phyloP scores from a whole-genome alignment of 306 rosid genomes.

The Quercus wislizeni region DNA sequence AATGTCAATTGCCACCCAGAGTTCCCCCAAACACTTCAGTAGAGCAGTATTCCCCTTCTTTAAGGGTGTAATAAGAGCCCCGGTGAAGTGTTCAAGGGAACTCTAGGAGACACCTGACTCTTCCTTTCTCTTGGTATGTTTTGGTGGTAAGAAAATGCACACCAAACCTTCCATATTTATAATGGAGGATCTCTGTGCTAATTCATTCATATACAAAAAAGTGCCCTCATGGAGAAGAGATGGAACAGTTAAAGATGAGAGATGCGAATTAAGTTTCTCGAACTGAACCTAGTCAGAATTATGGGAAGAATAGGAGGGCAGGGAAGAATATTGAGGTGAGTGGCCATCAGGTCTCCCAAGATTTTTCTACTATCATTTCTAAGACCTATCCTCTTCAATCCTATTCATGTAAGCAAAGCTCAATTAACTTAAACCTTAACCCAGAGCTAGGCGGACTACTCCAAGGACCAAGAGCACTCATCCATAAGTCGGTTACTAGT shows the following conservation, averaged over 20 bases:
- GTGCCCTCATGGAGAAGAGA: background rate
- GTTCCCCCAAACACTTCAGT: slow-evolving; percentile 58
- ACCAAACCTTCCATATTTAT: background rate
- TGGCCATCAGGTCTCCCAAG: background rate
- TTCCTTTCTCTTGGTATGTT: background rate
- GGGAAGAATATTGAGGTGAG: background rate
- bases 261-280: background rate
- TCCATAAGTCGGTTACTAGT: too few species aligned
- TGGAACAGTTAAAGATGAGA: background rate
- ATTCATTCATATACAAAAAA: background rate
- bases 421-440: background rate
- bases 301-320: background rate
- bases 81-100: slow-evolving; percentile 51
- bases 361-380: background rate
- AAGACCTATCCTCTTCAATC: slow-evolving; percentile 11
- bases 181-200: background rate
- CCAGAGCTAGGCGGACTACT: too few species aligned
- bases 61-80: background rate
- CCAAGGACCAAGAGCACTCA: too few species aligned
- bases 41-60: background rate
- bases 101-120: slow-evolving; percentile 36
- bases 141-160: background rate
- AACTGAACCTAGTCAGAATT: slow-evolving; percentile 34
- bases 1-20: slow-evolving; percentile 26
- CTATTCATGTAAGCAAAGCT: background rate